Evolutionary conservation across 1,284 basidiomycete species (phyloP).

Genomic region (Kwoniella shivajii): DNA sequence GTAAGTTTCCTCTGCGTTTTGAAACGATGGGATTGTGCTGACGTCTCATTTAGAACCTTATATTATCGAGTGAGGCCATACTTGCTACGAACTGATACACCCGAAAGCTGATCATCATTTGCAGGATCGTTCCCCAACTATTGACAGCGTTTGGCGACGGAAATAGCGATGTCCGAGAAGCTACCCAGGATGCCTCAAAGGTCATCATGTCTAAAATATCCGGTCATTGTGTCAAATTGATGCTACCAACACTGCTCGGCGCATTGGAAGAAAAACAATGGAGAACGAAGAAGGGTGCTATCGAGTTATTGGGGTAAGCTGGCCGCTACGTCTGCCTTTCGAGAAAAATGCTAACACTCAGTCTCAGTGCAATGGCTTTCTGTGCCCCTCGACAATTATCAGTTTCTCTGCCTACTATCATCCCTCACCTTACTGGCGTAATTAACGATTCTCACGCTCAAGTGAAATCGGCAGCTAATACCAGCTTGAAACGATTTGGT

Average conservation of each 20-base stretch:
- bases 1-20: too few relatives aligned
- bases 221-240: constrained; percentile 89
- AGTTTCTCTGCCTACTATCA: constrained; percentile 91
- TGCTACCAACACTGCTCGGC: constrained; percentile 84
- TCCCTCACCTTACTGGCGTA: constrained; percentile 90
- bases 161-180: constrained; percentile 87
- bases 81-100: not conserved
- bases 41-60: constrained; percentile 68
- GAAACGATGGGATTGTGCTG: too few relatives aligned
- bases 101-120: not conserved
- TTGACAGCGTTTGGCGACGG: constrained; percentile 89
- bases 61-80: constrained; percentile 63
- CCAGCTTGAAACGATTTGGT: constrained; percentile 95
- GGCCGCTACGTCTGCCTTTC: not conserved
- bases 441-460: constrained; percentile 97
- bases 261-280: constrained; percentile 98
- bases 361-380: constrained; percentile 85
- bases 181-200: constrained; percentile 87
- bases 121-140: constrained; percentile 76
- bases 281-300: constrained; percentile 96
- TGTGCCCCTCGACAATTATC: constrained; percentile 96
- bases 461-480: constrained; percentile 90
- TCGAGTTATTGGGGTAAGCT: constrained; percentile 80
- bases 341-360: not conserved
- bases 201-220: constrained; percentile 96